phyloP scores from a whole-genome alignment of 192 early-diverging fungal genomes.

The Backusella liffmaniae region DNA sequence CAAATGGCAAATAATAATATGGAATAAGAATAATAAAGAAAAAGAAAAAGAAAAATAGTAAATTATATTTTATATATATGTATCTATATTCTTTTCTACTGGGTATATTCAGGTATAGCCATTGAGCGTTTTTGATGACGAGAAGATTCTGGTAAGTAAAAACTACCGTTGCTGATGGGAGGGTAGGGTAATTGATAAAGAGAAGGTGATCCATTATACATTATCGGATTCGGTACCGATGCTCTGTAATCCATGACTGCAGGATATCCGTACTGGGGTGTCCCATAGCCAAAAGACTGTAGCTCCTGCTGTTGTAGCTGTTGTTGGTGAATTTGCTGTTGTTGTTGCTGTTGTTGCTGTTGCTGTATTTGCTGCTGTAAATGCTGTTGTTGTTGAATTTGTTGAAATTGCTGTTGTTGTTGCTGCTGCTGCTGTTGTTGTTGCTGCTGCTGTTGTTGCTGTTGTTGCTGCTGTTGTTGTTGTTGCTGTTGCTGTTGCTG shows the following conservation, averaged over 20 bases:
- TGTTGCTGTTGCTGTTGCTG: background rate
- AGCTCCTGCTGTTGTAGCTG: background rate
- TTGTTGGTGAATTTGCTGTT: background rate
- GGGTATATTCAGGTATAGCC: constrained; percentile 5
- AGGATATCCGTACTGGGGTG: background rate
- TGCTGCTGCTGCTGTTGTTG: background rate
- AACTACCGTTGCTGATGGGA: background rate
- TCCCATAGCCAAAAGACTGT: background rate
- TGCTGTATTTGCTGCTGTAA: background rate
- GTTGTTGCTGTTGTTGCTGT: background rate
- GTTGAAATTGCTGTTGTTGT: background rate
- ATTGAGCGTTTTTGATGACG: constrained; percentile 2
- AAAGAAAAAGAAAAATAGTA: background rate
- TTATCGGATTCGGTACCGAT: background rate
- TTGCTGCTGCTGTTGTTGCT: background rate
- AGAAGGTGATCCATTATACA: constrained; percentile 4
- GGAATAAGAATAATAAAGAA: background rate
- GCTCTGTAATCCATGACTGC: constrained; percentile 1
- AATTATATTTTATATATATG: background rate
- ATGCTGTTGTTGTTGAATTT: background rate
- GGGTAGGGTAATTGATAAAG: background rate
- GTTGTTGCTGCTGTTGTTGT: background rate
- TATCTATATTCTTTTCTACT: background rate
- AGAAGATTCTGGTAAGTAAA: background rate
- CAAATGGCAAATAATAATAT: background rate